Conservation (phyloP, 108 stramenopile species). For the Cylindrotheca fusiformis region DNA sequence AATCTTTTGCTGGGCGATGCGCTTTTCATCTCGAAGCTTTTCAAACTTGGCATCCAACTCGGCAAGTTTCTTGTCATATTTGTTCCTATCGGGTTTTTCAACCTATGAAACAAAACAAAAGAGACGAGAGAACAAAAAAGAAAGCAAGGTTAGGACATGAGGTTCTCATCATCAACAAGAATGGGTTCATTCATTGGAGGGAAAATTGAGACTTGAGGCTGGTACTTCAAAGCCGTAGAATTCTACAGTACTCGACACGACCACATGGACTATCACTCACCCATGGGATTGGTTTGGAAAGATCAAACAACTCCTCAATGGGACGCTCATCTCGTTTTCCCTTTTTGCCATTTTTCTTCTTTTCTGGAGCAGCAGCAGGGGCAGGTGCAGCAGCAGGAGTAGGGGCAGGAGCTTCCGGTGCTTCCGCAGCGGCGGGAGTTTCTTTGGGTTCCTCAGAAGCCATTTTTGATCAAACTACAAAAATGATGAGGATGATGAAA, state of each 20-base stretch:
- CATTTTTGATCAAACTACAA: slow-evolving; percentile 11
- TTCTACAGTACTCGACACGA: slow-evolving; percentile 7
- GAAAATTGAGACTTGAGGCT: background rate
- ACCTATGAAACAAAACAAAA: slow-evolving; percentile 32
- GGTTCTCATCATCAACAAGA: background rate
- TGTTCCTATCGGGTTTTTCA: slow-evolving; percentile 73
- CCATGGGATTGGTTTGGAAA: slow-evolving; percentile 79
- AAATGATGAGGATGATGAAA: too few relatives aligned
- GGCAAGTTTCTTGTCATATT: slow-evolving; percentile 56
- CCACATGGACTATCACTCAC: slow-evolving; percentile 38
- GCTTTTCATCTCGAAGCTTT: slow-evolving; percentile 49
- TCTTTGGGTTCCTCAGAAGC: slow-evolving; percentile 24
- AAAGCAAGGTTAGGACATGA: background rate
- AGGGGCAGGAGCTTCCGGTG: slow-evolving; percentile 11
- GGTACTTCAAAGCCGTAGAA: slow-evolving; percentile 2
- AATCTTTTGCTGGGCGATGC: slow-evolving; percentile 59
- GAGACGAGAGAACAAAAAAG: slow-evolving; percentile 1
- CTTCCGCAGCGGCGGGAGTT: slow-evolving; percentile 6
- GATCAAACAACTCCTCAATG: slow-evolving; percentile 81
- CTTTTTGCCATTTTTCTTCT: slow-evolving; percentile 32
- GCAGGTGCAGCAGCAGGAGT: slow-evolving; percentile 21
- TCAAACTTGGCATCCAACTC: slow-evolving; percentile 64
- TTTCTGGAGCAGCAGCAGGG: slow-evolving; percentile 11
- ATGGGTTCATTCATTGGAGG: background rate
- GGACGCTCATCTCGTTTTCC: slow-evolving; percentile 42